Evolutionary conservation across 2,329 filamentous ascomycete genomes (phyloP), one percentile per base, ranked within the genome.

Genomic region (Fusarium falciforme): DNA sequence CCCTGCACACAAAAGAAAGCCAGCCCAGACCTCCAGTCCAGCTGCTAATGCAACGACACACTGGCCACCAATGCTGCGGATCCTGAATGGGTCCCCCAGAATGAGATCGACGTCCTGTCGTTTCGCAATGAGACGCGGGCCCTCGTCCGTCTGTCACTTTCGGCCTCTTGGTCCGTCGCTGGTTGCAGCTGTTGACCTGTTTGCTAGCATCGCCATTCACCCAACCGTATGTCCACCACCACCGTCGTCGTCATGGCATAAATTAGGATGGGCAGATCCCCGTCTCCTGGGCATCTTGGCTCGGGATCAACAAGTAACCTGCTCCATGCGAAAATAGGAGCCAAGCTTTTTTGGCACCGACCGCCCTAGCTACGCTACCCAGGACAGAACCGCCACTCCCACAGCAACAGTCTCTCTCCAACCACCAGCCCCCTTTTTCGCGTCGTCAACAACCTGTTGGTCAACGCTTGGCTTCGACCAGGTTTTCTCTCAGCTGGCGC

Each of bases 211-310:
- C 71, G 38, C 59, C 57, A 59, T 71, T 35, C 29, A 40, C 61
- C 67, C 33, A 61, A 57, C 55, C 62, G 61, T 57, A 62, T 74
- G 67, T 58, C 64, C 59, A 36, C 49, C 58, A 42, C 49, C 44
- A 31, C 52, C 40, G 42, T 52, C 65, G 68, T 67, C 71, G 68
- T 74, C 65, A 70, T 75, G 72, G 55, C 72, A 74, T 70, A 74
- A 74, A 75, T 74, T 74, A 64, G 47, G 72, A 72, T 74, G 49
- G 64, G 42, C 66, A 64, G 55, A 72, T 73, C 72, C 68, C 72
- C 68, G 61, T 73, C 58, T 61, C 44, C 25, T 70, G 5, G 62
- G 35, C 54, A 47, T 54, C 49, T 33, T 20, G 49, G 20, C 60
- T 66, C 27, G 22, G n/a, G 62, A 69, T 70, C 65, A 68, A 38